These are phyloP conservation scores for Salvia miltiorrhiza DNA, from an alignment of 257 asterid species.

Conservation along the genomic window DNA sequence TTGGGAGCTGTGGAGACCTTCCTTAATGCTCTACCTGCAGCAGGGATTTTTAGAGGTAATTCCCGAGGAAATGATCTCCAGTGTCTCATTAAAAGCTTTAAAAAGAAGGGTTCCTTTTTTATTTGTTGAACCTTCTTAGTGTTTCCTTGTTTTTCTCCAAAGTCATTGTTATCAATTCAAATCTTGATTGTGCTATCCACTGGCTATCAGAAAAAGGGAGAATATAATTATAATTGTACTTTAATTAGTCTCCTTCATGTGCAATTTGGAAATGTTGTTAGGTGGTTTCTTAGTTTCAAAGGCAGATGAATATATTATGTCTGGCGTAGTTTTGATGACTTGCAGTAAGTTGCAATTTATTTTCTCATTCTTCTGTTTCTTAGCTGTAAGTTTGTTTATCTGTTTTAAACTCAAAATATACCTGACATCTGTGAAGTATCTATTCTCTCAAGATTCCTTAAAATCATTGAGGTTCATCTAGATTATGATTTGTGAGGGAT, in stretches of 20 bases:
- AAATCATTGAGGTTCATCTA: neutral
- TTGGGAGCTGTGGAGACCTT: slow-evolving; percentile 99
- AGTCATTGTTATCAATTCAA: neutral
- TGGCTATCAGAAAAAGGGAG: slow-evolving; percentile 4
- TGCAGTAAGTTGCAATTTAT: slow-evolving; percentile 4
- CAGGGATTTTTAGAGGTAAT: slow-evolving; percentile 93
- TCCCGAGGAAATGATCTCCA: slow-evolving; percentile 11
- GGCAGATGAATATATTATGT: neutral
- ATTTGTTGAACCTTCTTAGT: neutral
- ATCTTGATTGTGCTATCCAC: slow-evolving; percentile 3
- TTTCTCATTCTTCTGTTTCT: neutral
- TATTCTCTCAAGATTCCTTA: neutral
- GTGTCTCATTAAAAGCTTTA: slow-evolving; percentile 5
- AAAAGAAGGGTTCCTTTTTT: neutral
- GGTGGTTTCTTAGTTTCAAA: neutral
- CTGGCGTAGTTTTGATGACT: neutral
- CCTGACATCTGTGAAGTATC: neutral
- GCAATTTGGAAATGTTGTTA: slow-evolving; percentile 7
- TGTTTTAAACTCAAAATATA: neutral
- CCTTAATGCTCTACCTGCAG: slow-evolving; percentile 87
- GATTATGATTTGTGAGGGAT: slow-evolving; percentile 9
- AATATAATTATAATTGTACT: neutral
- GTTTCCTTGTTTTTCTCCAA: neutral
- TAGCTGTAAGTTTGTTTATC: slow-evolving; percentile 6
- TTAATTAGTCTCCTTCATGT: slow-evolving; percentile 1